Evolutionary conservation across 805 yeast species (phyloP), one percentile per base, ranked within the genome.

Genomic region (Candida parachauliodes): DNA sequence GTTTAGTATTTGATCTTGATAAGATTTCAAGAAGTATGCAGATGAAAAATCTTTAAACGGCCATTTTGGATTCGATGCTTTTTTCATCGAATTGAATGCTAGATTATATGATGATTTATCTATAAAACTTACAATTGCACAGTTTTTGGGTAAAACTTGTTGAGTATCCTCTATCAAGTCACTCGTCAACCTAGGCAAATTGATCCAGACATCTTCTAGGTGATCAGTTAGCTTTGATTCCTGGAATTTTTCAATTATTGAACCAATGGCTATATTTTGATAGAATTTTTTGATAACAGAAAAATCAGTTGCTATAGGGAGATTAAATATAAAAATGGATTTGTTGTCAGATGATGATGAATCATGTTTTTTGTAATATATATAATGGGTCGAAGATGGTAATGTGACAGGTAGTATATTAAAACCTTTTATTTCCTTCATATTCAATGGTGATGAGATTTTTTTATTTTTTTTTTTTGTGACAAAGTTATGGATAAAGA

Each of bases 61-160:
- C 72, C 78, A 74, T 32, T 45, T 55, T 18, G 45, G 37, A 10
- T 48, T 45, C 4, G 68, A 54, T 7, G 74, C 51, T 50, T 79
- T 77, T 52, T 77, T 77, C 43, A 88, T 73, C 44, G 81, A 75
- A 25, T 65, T 58, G 32, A 84, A 62, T 1, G 95, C 88, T 48
- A 87, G 61, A 51, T 75, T 70, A 42, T 80, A 64, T 22, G 86
- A 74, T 2, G 81, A 58, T 50, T 78, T 78, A 59, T 88, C 97
- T 5, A 88, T 74, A 53, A 88, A 80, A 20, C 79, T 77, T 29
- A 87, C 70, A 6, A 87, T 64, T 0, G 86, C 91, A 45, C 89
- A 80, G 42, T 83, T 80, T 49, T 79, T 76, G 29, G 94, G 94
- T 27, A 83, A 64, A 2, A 60, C 58, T 15, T 45, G 49, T 9